phyloP scores from a whole-genome alignment of 192 early-diverging fungal genomes.

The Coemansia sp. region DNA sequence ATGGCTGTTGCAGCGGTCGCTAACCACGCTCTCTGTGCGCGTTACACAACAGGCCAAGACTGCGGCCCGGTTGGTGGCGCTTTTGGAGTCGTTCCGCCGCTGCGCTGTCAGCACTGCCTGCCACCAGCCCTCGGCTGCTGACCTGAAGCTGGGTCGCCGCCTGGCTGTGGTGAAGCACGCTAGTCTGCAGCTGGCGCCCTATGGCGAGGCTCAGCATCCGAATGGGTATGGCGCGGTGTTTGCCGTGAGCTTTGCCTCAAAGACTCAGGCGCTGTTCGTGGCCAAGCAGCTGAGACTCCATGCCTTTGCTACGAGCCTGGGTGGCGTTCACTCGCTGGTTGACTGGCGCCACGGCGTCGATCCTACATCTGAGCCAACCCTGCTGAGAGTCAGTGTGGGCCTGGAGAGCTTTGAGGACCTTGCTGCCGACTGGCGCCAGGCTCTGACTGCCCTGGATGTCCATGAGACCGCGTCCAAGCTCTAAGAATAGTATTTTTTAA shows the following conservation, averaged over 20 bases:
- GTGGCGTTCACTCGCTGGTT: slow-evolving; percentile 63
- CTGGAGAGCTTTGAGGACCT: slow-evolving; percentile 66
- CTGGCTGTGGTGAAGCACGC: slow-evolving; percentile 44
- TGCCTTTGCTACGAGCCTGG: slow-evolving; percentile 63
- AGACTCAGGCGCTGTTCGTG: slow-evolving; percentile 53
- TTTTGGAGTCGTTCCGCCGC: slow-evolving; percentile 50
- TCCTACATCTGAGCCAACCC: slow-evolving; percentile 29
- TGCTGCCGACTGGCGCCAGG: slow-evolving; percentile 58
- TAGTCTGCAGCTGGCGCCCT: slow-evolving; percentile 19
- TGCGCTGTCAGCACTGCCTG: slow-evolving; percentile 41
- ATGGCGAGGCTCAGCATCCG: slow-evolving; percentile 41
- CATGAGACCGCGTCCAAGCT: slow-evolving; percentile 21
- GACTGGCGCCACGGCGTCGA: slow-evolving; percentile 65
- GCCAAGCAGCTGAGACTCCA: slow-evolving; percentile 46
- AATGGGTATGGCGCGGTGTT: slow-evolving; percentile 46
- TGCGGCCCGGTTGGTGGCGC: slow-evolving; percentile 54
- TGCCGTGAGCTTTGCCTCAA: slow-evolving; percentile 47
- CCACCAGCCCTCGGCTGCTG: slow-evolving; percentile 22
- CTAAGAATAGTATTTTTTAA: not conserved
- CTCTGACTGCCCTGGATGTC: slow-evolving; percentile 46
- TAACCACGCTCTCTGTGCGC: slow-evolving; percentile 62
- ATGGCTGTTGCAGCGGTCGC: slow-evolving; percentile 63
- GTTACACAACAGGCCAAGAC: slow-evolving; percentile 62
- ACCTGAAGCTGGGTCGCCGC: slow-evolving; percentile 22
- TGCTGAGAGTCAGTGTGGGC: slow-evolving; percentile 67